Conservation (phyloP, 106 monocot genomes). For the Platanthera zijinensis region DNA sequence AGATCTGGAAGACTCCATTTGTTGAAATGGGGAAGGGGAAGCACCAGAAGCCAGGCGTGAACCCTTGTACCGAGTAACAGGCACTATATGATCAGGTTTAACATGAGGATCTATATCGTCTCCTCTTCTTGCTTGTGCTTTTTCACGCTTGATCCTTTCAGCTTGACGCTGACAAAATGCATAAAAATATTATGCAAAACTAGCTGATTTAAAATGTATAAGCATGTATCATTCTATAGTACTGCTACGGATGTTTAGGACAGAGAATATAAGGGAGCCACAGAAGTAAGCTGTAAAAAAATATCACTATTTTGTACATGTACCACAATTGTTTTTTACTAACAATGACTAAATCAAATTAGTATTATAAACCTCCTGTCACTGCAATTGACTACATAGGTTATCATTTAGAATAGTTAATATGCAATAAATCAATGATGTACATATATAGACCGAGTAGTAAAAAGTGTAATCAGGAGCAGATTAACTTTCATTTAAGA, state of each 20-base stretch:
- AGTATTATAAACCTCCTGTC: background rate
- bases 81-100: slow-evolving; percentile 59
- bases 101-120: slow-evolving; percentile 82
- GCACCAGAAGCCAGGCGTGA: slow-evolving; percentile 85
- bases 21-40: slow-evolving; percentile 58
- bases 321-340: background rate
- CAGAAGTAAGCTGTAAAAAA: background rate
- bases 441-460: background rate
- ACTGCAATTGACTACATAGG: background rate
- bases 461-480: background rate
- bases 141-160: slow-evolving; percentile 85
- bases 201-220: background rate
- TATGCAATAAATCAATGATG: background rate
- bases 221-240: background rate
- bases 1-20: slow-evolving; percentile 20
- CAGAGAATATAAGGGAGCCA: background rate
- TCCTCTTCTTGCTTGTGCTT: slow-evolving; percentile 71
- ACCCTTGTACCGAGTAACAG: slow-evolving; percentile 72
- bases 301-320: background rate
- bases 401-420: background rate
- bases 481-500: background rate
- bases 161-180: slow-evolving; percentile 71
- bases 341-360: background rate
- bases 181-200: background rate
- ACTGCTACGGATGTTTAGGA: background rate